These are phyloP conservation scores for Pseudopithomyces maydicus DNA, from an alignment of 2,329 filamentous ascomycete species.

Conservation along the genomic window DNA sequence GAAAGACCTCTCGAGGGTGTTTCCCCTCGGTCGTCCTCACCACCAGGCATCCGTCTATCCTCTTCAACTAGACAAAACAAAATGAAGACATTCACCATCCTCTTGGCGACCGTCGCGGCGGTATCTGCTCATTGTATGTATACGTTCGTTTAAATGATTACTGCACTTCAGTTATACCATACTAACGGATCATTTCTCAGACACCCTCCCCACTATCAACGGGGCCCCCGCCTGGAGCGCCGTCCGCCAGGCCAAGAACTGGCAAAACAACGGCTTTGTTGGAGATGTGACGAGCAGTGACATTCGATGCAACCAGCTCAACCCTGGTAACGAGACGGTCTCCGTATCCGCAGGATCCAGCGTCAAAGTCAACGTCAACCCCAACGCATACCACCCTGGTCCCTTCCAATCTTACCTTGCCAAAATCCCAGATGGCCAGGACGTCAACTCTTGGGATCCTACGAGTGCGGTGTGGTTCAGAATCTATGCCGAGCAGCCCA, in stretches of 20 bases:
- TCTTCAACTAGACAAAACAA: not conserved
- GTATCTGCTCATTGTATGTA: slow-evolving; percentile 3
- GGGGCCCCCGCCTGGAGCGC: slow-evolving; percentile 4
- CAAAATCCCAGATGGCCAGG: slow-evolving; percentile 25
- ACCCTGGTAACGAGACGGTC: slow-evolving; percentile 3
- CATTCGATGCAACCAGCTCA: slow-evolving; percentile 25
- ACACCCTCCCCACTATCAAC: slow-evolving; percentile 2
- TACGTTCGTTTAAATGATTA: too few species aligned
- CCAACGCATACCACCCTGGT: slow-evolving; percentile 23
- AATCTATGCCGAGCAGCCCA: slow-evolving; percentile 18
- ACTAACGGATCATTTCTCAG: not conserved
- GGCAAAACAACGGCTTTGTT: slow-evolving; percentile 26
- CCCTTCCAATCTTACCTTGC: slow-evolving; percentile 31
- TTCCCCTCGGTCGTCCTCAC: not conserved
- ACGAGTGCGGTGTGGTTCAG: slow-evolving; percentile 30
- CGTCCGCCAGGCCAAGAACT: slow-evolving; percentile 31
- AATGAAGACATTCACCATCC: slow-evolving; percentile 3
- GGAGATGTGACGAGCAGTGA: slow-evolving; percentile 22
- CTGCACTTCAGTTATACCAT: not conserved
- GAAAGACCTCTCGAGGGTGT: not conserved
- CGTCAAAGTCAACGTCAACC: slow-evolving; percentile 23
- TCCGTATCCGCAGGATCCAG: slow-evolving; percentile 15
- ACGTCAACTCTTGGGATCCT: slow-evolving; percentile 20
- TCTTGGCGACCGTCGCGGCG: not conserved
- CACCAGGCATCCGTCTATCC: not conserved